A percentile compares a stretch with the other conserved stretches of the same genome.
phyloP scores from a whole-genome alignment of 2,329 filamentous ascomycete genomes.

The Tolypocladium tundrense region DNA sequence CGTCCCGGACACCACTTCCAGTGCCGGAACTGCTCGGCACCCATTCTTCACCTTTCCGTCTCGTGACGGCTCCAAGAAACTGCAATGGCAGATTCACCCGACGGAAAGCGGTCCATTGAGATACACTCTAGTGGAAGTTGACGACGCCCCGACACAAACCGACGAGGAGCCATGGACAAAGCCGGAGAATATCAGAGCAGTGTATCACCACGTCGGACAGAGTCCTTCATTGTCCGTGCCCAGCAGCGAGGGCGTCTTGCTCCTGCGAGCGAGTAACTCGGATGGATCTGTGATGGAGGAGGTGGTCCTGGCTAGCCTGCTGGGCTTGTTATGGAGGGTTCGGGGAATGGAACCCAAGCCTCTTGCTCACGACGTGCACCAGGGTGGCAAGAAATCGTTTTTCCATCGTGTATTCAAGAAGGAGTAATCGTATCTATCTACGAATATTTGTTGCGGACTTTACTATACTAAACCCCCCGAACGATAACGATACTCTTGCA shows the following conservation, averaged over 20 bases:
- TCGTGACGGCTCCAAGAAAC: neutral
- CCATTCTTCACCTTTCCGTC: neutral
- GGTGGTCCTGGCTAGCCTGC: neutral
- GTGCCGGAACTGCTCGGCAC: neutral
- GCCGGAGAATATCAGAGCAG: neutral
- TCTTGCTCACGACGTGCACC: neutral
- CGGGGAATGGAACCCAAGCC: neutral
- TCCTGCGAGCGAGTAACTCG: neutral
- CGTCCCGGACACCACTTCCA: neutral
- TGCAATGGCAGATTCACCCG: conserved; percentile 1
- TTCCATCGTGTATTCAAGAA: neutral
- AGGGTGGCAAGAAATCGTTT: neutral
- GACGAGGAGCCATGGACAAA: neutral
- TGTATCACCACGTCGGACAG: neutral
- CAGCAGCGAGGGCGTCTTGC: neutral
- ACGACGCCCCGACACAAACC: neutral
- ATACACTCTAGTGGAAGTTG: neutral
- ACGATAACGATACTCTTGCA: too few species aligned
- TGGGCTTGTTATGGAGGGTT: neutral
- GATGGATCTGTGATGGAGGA: neutral
- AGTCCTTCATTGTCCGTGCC: neutral
- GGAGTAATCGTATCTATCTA: neutral
- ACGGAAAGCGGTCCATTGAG: neutral
- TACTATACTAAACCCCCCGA: too few species aligned
- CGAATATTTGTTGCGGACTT: too few species aligned